Percentiles rank a stretch among this genome's conserved stretches.
Conservation (phyloP, 805 yeast genomes). For the Saturnispora besseyi region DNA sequence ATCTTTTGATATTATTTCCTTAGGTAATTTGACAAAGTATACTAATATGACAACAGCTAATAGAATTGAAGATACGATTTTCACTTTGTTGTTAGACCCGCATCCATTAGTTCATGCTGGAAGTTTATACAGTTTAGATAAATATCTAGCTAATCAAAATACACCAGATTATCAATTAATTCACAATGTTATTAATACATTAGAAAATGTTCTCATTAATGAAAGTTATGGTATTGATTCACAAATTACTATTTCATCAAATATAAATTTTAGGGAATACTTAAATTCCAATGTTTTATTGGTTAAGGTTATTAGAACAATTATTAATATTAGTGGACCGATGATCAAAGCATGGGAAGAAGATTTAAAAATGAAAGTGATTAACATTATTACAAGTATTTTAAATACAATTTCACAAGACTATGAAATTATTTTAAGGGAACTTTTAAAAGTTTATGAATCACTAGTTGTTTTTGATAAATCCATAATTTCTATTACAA, state of each 20-base stretch:
- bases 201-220: slow-evolving; percentile 32
- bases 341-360: slow-evolving; percentile 30
- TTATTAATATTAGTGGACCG: slow-evolving; percentile 54
- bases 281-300: slow-evolving; percentile 36
- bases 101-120: slow-evolving; percentile 78
- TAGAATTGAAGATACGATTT: slow-evolving; percentile 45
- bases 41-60: slow-evolving; percentile 29
- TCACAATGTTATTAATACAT: slow-evolving; percentile 32
- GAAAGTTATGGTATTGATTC: slow-evolving; percentile 45
- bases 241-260: slow-evolving; percentile 36
- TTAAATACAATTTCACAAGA: slow-evolving; percentile 33
- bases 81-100: slow-evolving; percentile 63
- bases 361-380: slow-evolving; percentile 19
- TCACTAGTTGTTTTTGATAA: slow-evolving; percentile 41
- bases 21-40: slow-evolving; percentile 27
- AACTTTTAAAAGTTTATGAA: slow-evolving; percentile 35
- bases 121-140: slow-evolving; percentile 51
- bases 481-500: slow-evolving; percentile 15
- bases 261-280: slow-evolving; percentile 36
- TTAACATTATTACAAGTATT: neutral
- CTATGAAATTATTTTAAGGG: slow-evolving; percentile 29
- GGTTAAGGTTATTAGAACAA: slow-evolving; percentile 34
- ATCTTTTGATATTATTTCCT: slow-evolving; percentile 43
- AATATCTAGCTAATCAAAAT: slow-evolving; percentile 35
- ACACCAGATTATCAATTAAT: slow-evolving; percentile 26